phyloP scores from a whole-genome alignment of 371 early-diverging fungal genomes.

The Mucor mucedo region DNA sequence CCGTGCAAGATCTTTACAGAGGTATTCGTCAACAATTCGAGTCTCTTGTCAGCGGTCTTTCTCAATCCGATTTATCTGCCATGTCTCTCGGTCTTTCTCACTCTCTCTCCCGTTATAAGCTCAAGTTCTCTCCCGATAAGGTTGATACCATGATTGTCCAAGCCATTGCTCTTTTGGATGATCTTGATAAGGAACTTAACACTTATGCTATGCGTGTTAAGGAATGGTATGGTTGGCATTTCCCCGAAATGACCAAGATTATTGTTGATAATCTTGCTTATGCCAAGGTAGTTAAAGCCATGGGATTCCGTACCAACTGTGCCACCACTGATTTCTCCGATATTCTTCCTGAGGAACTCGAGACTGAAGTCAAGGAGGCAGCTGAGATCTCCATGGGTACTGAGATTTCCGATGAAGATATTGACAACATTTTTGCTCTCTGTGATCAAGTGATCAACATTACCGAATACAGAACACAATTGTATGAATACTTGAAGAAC shows the following conservation, averaged over 20 bases:
- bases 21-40: conserved; percentile 90
- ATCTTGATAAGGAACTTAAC: conserved; percentile 96
- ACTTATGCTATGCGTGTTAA: conserved; percentile 97
- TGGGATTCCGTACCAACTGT: conserved; percentile 84
- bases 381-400: conserved; percentile 96
- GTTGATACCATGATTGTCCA: conserved; percentile 97
- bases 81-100: conserved; percentile 84
- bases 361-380: conserved; percentile 78
- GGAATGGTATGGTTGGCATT: conserved; percentile 96
- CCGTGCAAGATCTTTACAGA: conserved; percentile 89
- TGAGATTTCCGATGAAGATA: conserved; percentile 89
- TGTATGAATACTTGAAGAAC: conserved; percentile 89
- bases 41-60: conserved; percentile 71
- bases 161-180: conserved; percentile 91
- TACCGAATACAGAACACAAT: conserved; percentile 85
- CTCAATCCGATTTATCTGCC: conserved; percentile 80
- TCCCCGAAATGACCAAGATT: conserved; percentile 88
- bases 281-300: conserved; percentile 72
- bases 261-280: conserved; percentile 80
- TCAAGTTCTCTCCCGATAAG: conserved; percentile 93
- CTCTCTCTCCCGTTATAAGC: conserved; percentile 87
- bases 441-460: conserved; percentile 86
- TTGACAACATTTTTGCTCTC: conserved; percentile 75
- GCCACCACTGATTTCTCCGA: conserved; percentile 73
- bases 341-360: conserved; percentile 93